phyloP scores from a whole-genome alignment of 129 eudicot genomes.

The Heracleum sosnowskyi region DNA sequence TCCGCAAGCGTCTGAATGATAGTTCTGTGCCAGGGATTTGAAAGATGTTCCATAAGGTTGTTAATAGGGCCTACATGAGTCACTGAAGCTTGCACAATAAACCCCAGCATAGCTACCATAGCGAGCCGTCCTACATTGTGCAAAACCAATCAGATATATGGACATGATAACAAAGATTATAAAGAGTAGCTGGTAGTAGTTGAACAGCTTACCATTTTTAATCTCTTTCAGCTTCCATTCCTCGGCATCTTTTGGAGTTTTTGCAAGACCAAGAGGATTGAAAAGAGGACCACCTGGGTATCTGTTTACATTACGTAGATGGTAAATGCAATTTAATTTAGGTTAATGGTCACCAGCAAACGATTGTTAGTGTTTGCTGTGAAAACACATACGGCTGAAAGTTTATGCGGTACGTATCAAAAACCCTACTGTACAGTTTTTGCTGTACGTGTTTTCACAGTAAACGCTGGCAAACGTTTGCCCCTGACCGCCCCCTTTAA shows the following conservation, averaged over 20 bases:
- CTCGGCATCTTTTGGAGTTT: constrained; percentile 60
- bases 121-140: constrained; percentile 67
- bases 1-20: constrained; percentile 60
- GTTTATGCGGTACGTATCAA: too few relatives aligned
- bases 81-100: constrained; percentile 80
- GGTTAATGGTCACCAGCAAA: too few relatives aligned
- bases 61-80: constrained; percentile 91
- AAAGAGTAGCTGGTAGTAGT: background rate
- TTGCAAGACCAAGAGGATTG: constrained; percentile 90
- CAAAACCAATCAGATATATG: constrained; percentile 1
- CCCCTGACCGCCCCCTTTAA: too few relatives aligned
- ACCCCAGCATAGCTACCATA: constrained; percentile 93
- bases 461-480: too few relatives aligned
- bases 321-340: background rate
- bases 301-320: constrained; percentile 28
- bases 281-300: constrained; percentile 94
- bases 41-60: constrained; percentile 69
- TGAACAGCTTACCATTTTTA: constrained; percentile 53
- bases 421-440: too few relatives aligned
- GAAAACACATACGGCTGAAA: too few relatives aligned
- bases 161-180: background rate
- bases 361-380: too few relatives aligned
- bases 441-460: too few relatives aligned
- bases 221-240: constrained; percentile 92
- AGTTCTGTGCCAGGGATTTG: constrained; percentile 88